Evolutionary conservation across 306 rosid species (phyloP).

Genomic region (Datisca glomerata): DNA sequence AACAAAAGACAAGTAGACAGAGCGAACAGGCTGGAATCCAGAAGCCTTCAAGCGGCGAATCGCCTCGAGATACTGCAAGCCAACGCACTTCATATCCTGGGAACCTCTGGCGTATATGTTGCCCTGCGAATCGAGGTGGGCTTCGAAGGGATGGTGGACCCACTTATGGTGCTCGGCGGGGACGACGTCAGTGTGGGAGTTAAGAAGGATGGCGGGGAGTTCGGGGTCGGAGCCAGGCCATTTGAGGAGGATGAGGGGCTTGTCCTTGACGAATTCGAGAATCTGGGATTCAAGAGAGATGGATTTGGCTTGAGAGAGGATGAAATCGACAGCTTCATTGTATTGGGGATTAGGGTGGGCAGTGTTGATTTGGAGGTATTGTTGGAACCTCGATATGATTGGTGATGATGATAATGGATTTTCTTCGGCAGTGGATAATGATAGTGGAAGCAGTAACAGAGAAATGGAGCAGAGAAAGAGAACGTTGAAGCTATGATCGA

Average conservation of each 20-base stretch:
- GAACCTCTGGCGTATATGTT: slow-evolving; percentile 67
- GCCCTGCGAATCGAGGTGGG: slow-evolving; percentile 42
- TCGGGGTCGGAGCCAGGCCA: slow-evolving; percentile 62
- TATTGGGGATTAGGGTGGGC: slow-evolving; percentile 73
- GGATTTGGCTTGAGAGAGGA: slow-evolving; percentile 38
- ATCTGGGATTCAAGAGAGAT: slow-evolving; percentile 59
- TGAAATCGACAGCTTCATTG: slow-evolving; percentile 42
- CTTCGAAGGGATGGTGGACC: slow-evolving; percentile 60
- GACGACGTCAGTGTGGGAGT: slow-evolving; percentile 90
- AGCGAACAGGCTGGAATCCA: slow-evolving; percentile 42
- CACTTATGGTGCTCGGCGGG: slow-evolving; percentile 60
- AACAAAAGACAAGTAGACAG: slow-evolving; percentile 50
- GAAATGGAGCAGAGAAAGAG: slow-evolving; percentile 4
- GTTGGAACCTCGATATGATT: slow-evolving; percentile 49
- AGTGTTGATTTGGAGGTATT: slow-evolving; percentile 73
- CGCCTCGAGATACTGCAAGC: slow-evolving; percentile 88
- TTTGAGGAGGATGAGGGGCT: slow-evolving; percentile 62
- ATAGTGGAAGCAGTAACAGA: slow-evolving; percentile 4
- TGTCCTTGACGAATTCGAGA: slow-evolving; percentile 44
- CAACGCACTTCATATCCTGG: slow-evolving; percentile 94
- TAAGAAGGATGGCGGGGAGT: slow-evolving; percentile 66
- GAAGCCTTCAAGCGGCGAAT: slow-evolving; percentile 42
- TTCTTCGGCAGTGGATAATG: slow-evolving; percentile 6
- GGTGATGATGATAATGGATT: slow-evolving; percentile 10
- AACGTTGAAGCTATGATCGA: background rate